These are phyloP conservation scores for Haberlea rhodopensis DNA, from an alignment of 257 asterid species.

Conservation along the genomic window DNA sequence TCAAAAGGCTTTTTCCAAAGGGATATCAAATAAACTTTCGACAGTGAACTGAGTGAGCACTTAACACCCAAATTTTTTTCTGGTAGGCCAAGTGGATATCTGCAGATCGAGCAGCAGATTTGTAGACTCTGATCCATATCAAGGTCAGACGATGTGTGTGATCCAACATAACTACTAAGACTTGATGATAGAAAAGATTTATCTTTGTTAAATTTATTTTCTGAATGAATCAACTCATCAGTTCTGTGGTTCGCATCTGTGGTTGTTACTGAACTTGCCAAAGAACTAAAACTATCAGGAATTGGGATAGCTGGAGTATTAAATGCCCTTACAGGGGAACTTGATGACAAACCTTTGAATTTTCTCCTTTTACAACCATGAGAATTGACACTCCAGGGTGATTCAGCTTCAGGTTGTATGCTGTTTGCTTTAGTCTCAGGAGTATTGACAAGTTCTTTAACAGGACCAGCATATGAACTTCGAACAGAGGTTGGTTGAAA, in stretches of 20 bases:
- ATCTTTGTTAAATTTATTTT: constrained; percentile 30
- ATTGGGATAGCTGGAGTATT: constrained; percentile 32
- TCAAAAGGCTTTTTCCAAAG: constrained; percentile 40
- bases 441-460: constrained; percentile 36
- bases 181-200: constrained; percentile 25
- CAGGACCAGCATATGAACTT: constrained; percentile 35
- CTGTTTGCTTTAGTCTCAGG: constrained; percentile 46
- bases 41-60: constrained; percentile 51
- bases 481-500: constrained; percentile 32
- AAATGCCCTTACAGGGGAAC: constrained; percentile 39
- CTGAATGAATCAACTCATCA: constrained; percentile 35
- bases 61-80: constrained; percentile 46
- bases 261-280: constrained; percentile 44
- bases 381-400: constrained; percentile 72
- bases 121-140: constrained; percentile 45
- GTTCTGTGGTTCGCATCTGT: constrained; percentile 29
- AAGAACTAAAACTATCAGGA: constrained; percentile 42
- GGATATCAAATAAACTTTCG: constrained; percentile 68
- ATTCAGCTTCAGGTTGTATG: constrained; percentile 48
- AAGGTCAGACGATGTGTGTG: constrained; percentile 35
- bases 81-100: constrained; percentile 64
- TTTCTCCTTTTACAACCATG: constrained; percentile 62
- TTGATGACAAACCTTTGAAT: constrained; percentile 38
- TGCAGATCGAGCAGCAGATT: constrained; percentile 65
- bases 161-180: constrained; percentile 32